Base-by-base conservation (phyloP, 345 rosid species). In the Orychophragmus violaceus region DNA sequence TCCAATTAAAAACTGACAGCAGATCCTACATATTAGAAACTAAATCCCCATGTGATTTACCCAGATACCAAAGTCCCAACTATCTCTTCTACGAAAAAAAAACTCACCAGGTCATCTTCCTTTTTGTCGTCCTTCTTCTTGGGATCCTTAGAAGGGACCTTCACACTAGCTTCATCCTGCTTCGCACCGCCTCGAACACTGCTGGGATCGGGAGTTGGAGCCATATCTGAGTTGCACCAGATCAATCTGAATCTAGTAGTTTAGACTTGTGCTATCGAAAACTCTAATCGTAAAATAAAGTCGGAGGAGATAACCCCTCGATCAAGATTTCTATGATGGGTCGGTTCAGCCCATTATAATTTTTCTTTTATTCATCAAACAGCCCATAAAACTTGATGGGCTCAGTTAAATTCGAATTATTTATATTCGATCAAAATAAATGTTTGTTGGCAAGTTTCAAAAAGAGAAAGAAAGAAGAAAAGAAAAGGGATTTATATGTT, bases 121-220 rank as follows among this genome's bases (percentile, higher is more conserved):
- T 88, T 90, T 80, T 88, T 91, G 9, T 88, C 97, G 46, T 89
- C 95, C 75, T 84, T 87, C 88, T 84, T 92, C 80, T 92, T 89
- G 9, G 81, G 84, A 75, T 88, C 97, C 74, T 88, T 91, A 11
- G 88, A 46, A 30, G 92, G 98, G 27, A 76, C 85, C 77, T 89
- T 89, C 24, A 71, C 30, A 37, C 82, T 0, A 11, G 84, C 74
- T 71, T 87, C 84, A 24, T 82, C 90, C 58, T 67, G 78, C 63
- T 80, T 25, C 33, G 77, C 79, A 60, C 80, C 68, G 27, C 80
- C 82, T 50, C 79, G 75, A 39, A 79, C 65, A 50, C 64, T 77
- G 81, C 82, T 87, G 18, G 82, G 86, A 69, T 83, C 88, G 10
- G 83, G 74, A 32, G 62, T 53, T 11, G 74, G 82, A 56, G 93